Evolutionary conservation across 805 yeast species (phyloP).

Genomic region (Pichia pseudocactophila): DNA sequence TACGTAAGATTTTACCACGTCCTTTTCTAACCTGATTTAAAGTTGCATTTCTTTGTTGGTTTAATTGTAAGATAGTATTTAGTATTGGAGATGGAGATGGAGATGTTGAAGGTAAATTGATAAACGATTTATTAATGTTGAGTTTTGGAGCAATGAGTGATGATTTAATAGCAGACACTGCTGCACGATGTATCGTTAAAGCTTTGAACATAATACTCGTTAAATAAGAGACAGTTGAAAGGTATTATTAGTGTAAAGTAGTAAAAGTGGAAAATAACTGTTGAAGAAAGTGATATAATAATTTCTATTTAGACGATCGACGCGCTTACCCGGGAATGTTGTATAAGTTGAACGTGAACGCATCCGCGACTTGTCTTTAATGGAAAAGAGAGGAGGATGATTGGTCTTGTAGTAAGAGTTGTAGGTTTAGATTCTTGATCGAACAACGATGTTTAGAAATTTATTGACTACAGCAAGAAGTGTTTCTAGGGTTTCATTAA

Average conservation of each 20-base stretch:
- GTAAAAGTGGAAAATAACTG: too few relatives aligned
- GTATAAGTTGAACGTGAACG: too few relatives aligned
- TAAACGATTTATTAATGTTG: conserved; percentile 9
- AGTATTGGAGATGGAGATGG: background rate
- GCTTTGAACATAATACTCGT: conserved; percentile 13
- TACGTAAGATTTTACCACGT: conserved; percentile 32
- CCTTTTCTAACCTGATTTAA: conserved; percentile 73
- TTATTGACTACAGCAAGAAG: conserved; percentile 6
- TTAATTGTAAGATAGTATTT: conserved; percentile 13
- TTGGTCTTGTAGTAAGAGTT: too few relatives aligned
- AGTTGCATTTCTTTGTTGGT: conserved; percentile 52
- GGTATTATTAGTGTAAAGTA: too few relatives aligned
- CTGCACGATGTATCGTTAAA: conserved; percentile 3
- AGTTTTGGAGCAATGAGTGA: conserved; percentile 12
- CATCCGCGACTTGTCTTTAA: background rate
- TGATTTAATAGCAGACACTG: conserved; percentile 1
- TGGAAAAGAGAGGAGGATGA: too few relatives aligned
- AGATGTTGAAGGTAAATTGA: conserved; percentile 8
- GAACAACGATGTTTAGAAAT: conserved; percentile 8
- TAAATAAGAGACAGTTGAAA: too few relatives aligned
- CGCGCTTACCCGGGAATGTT: too few relatives aligned
- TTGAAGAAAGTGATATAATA: too few relatives aligned
- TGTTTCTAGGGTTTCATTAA: conserved; percentile 2
- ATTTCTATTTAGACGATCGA: too few relatives aligned
- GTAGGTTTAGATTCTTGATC: background rate